Base-by-base conservation (phyloP, 2,329 filamentous ascomycete species). In the Ceratocystis lukuohia region DNA sequence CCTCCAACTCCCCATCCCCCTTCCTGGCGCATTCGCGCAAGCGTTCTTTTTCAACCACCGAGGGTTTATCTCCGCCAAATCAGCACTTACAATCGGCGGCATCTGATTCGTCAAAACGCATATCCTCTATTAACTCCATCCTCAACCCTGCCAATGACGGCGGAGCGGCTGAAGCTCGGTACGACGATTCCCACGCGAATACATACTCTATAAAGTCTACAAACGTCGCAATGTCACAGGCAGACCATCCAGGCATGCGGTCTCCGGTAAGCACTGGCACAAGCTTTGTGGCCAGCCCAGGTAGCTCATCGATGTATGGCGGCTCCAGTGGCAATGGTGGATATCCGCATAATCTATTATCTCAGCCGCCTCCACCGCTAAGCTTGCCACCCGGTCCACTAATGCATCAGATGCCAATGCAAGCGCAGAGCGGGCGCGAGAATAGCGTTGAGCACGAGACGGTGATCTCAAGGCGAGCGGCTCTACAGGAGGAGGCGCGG, bases 81-180 rank as follows among this genome's bases (percentile, higher is more conserved):
- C 66, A 67, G 28, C 61, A 64, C 59, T 25, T 67, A 12, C 28
- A 33, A 7, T 33, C 25, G 7, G 44, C 53, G 3, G 20, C 61
- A 28, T 45, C 45, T 15, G 56, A 78, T 28, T 76, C 75, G 46
- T 75, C 83, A 53, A 81, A 88, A 72, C 84, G 88, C 15, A 76
- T 91, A 3, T 89, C 86, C 20, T 89, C 87, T 2, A 91, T 91
- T 69, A 88, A 86, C 70, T 88, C 88, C 4, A 87, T 91, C 57
- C 76, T 92, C 12, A 91, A 91, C 69, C 84, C 84, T 2, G 71
- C 75, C 17, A 71, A 66, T 25, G 67, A 67, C 33, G 65, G 65
- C 5, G 62, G 48, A 33, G 63, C 61, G 8, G 57, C 61, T 8
- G 61, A 67, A 28, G 25, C 61, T 2, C 48, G 62, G 3, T 67